phyloP scores from a whole-genome alignment of 306 rosid genomes.

The Crataegus laevigata region DNA sequence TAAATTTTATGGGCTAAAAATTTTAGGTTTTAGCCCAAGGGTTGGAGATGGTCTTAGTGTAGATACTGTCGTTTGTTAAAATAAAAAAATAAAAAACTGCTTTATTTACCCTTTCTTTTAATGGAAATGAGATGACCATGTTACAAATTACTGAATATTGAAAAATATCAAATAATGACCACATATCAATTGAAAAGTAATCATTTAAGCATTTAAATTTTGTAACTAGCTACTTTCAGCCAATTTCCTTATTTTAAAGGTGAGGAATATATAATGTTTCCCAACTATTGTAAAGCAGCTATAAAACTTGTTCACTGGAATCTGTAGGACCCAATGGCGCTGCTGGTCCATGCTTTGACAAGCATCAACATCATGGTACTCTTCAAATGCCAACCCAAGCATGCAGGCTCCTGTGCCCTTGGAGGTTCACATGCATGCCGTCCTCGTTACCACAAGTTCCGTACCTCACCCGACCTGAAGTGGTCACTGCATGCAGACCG shows the following conservation, averaged over 20 bases:
- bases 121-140: background rate
- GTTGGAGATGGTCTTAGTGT: too few relatives aligned
- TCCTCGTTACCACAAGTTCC: constrained; percentile 4
- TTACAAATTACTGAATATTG: too few relatives aligned
- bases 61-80: too few relatives aligned
- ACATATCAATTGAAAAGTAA: too few relatives aligned
- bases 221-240: too few relatives aligned
- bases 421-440: constrained; percentile 11
- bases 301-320: background rate
- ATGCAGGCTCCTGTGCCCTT: background rate
- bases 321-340: background rate
- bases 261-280: background rate
- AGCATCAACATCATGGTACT: background rate
- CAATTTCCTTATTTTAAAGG: too few relatives aligned
- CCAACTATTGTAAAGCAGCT: background rate
- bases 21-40: too few relatives aligned
- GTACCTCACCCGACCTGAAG: background rate
- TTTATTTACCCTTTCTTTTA: background rate
- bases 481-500: background rate
- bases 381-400: background rate
- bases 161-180: too few relatives aligned
- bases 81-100: too few relatives aligned
- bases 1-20: too few relatives aligned
- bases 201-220: too few relatives aligned
- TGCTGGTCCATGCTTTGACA: background rate